Evolutionary conservation across 1,139 yeast species (phyloP).

Genomic region (Saccharomyces hybrid): DNA sequence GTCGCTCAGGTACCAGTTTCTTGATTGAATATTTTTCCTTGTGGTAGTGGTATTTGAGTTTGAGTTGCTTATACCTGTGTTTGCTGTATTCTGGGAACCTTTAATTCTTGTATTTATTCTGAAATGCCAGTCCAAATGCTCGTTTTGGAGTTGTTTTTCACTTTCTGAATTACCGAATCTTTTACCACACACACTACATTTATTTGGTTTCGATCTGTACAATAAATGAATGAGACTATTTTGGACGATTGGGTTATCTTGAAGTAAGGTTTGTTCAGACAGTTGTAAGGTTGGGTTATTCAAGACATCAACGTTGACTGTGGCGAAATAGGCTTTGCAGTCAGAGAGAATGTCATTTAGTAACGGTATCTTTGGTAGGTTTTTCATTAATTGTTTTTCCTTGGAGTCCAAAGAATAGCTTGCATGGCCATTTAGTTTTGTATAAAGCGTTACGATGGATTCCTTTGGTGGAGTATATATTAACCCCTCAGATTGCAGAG

Average conservation of each 20-base stretch:
- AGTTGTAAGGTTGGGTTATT: conserved; percentile 26
- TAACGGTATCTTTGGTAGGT: conserved; percentile 22
- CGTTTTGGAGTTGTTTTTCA: conserved; percentile 49
- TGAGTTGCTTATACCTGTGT: conserved; percentile 28
- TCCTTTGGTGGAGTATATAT: conserved; percentile 23
- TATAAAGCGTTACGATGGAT: conserved; percentile 25
- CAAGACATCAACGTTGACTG: conserved; percentile 24
- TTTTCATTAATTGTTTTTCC: conserved; percentile 4
- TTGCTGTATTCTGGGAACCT: conserved; percentile 34
- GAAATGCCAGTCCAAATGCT: conserved; percentile 94
- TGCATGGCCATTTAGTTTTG: conserved; percentile 15
- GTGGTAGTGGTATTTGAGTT: conserved; percentile 15
- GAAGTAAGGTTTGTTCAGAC: conserved; percentile 23
- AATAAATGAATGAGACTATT: conserved; percentile 26
- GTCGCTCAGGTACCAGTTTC: conserved; percentile 78
- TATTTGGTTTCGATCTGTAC: conserved; percentile 50
- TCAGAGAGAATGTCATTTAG: conserved; percentile 26
- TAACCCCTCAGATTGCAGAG: conserved; percentile 21
- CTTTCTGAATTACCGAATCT: conserved; percentile 60
- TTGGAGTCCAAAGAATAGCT: conserved; percentile 3
- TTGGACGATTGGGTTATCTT: conserved; percentile 21
- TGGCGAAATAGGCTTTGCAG: conserved; percentile 28
- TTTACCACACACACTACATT: conserved; percentile 86
- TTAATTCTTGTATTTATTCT: conserved; percentile 76
- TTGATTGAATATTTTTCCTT: conserved; percentile 43